A percentile compares a stretch with the other conserved stretches of the same genome.
Evolutionary conservation across 2,329 filamentous ascomycete genomes (phyloP).

Genomic region (Cordyceps pruinosa): DNA sequence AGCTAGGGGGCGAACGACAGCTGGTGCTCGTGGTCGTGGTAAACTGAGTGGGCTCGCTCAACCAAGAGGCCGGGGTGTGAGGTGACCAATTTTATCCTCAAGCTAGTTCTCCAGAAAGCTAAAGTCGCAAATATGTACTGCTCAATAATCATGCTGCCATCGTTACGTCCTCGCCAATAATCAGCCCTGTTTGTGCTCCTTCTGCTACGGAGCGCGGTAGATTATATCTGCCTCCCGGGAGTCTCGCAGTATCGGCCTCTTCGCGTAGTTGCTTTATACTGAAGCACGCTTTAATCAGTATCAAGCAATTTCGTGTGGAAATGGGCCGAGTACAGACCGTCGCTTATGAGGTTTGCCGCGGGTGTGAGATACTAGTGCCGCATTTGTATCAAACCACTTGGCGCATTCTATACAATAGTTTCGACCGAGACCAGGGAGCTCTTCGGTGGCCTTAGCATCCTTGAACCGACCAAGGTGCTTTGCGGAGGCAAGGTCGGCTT

Average conservation of each 20-base stretch:
- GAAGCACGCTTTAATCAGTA: conserved; percentile 16
- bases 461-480: conserved; percentile 77
- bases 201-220: not conserved
- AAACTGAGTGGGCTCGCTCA: conserved; percentile 40
- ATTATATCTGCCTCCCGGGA: conserved; percentile 6
- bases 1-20: conserved; percentile 23
- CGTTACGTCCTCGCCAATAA: conserved; percentile 47
- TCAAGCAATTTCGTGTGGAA: not conserved
- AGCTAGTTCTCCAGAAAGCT: not conserved
- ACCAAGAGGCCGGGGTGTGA: conserved; percentile 39
- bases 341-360: conserved; percentile 92
- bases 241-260: conserved; percentile 25
- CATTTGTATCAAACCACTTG: conserved; percentile 89
- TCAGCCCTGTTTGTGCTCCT: conserved; percentile 45
- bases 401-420: conserved; percentile 90
- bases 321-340: conserved; percentile 39
- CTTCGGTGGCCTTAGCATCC: conserved; percentile 71
- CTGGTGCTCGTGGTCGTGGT: conserved; percentile 25
- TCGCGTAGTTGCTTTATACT: conserved; percentile 78
- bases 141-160: conserved; percentile 25
- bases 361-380: conserved; percentile 66
- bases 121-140: not conserved
- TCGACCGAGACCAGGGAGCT: conserved; percentile 77
- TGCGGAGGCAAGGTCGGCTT: conserved; percentile 69
- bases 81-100: conserved; percentile 27